Evolutionary conservation across 345 rosid species (phyloP).

Genomic region (Carallia brachiata): DNA sequence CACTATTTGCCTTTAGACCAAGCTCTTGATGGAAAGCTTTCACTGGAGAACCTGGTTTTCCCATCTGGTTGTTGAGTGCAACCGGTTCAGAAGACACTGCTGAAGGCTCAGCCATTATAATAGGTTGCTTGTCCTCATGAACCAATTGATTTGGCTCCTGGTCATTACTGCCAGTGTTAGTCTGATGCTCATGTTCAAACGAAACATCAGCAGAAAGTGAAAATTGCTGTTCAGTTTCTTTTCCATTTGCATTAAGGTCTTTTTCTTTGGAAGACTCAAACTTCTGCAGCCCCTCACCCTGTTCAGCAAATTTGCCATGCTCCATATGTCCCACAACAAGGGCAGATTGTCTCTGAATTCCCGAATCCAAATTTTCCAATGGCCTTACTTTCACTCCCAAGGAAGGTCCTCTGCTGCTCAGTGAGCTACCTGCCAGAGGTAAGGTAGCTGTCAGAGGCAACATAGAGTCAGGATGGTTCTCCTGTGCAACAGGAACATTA

Average conservation of each 20-base stretch:
- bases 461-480: constrained; percentile 27
- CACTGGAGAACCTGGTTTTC: constrained; percentile 17
- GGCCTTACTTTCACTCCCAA: constrained; percentile 14
- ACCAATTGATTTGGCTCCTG: constrained; percentile 19
- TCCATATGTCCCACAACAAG: constrained; percentile 17
- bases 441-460: constrained; percentile 27
- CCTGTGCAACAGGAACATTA: constrained; percentile 11
- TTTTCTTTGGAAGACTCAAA: constrained; percentile 27
- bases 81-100: constrained; percentile 5
- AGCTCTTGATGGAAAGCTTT: constrained; percentile 32
- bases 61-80: constrained; percentile 27
- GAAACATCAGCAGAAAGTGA: constrained; percentile 24
- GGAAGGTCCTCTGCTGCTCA: constrained; percentile 25
- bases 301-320: constrained; percentile 21
- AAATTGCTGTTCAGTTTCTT: constrained; percentile 24
- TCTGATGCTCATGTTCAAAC: constrained; percentile 30
- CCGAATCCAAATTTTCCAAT: constrained; percentile 30
- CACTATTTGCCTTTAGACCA: constrained; percentile 27
- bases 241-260: constrained; percentile 23
- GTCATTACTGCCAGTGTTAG: constrained; percentile 29
- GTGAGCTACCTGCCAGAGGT: neutral
- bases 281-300: constrained; percentile 25
- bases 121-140: constrained; percentile 19
- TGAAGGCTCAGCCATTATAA: constrained; percentile 23
- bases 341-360: constrained; percentile 25